phyloP scores from a whole-genome alignment of 176 grass and related monocot genomes.

The Echinochloa phyllopogon region DNA sequence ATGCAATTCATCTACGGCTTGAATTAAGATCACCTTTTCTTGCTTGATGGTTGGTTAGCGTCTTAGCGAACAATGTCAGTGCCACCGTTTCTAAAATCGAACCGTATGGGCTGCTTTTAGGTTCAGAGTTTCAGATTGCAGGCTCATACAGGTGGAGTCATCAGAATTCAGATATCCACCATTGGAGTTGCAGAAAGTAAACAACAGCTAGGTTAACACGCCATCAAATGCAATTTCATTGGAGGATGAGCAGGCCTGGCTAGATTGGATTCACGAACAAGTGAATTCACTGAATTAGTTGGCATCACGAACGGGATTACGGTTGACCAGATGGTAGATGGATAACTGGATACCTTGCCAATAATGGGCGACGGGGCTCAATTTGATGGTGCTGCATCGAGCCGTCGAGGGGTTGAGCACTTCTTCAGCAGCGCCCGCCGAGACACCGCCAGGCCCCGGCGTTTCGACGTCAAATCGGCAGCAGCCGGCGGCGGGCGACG shows the following conservation, averaged over 20 bases:
- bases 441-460: neutral
- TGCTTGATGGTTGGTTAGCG: too few species aligned
- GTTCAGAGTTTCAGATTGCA: neutral
- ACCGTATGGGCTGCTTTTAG: neutral
- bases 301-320: neutral
- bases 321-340: neutral
- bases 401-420: neutral
- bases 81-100: neutral
- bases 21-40: too few species aligned
- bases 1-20: too few species aligned
- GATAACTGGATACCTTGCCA: neutral
- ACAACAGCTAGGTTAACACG: neutral
- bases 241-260: neutral
- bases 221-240: neutral
- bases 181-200: neutral
- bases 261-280: neutral
- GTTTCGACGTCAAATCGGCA: neutral
- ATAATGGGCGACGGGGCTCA: neutral
- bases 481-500: neutral
- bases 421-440: neutral
- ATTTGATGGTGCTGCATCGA: neutral
- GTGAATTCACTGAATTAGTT: neutral
- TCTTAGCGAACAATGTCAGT: neutral
- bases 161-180: neutral
- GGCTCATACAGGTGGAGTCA: neutral